These are phyloP conservation scores for Monotropa hypopitys DNA, from an alignment of 179 eudicot genomes.

Conservation along the genomic window DNA sequence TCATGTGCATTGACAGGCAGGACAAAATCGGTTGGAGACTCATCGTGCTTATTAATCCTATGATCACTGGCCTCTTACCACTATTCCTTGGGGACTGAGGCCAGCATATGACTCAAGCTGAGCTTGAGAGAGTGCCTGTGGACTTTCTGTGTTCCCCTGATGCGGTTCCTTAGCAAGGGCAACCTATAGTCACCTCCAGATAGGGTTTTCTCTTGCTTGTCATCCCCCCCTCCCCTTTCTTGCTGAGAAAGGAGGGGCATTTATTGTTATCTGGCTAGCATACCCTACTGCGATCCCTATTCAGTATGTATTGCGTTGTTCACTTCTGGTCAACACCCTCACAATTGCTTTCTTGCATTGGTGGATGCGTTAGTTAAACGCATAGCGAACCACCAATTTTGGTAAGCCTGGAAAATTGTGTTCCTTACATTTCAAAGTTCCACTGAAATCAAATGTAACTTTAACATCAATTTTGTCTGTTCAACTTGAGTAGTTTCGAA, in stretches of 20 bases:
- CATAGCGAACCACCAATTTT: background rate
- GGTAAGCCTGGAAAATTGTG: background rate
- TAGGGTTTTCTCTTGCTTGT: background rate
- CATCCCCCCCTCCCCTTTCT: background rate
- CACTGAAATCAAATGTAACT: background rate
- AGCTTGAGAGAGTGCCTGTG: background rate
- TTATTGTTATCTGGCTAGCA: background rate
- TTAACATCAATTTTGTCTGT: background rate
- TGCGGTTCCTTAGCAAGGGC: background rate
- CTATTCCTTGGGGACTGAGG: background rate
- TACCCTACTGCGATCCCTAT: background rate
- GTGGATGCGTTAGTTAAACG: background rate
- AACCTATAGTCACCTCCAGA: background rate
- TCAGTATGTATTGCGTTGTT: background rate
- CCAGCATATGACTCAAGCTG: background rate
- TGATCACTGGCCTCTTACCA: background rate
- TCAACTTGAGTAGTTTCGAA: too few relatives aligned
- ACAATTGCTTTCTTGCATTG: background rate
- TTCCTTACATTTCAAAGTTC: background rate
- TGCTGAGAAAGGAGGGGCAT: background rate
- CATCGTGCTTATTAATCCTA: background rate
- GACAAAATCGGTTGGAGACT: background rate
- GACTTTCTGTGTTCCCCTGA: background rate
- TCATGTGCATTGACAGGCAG: background rate
- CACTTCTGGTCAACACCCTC: background rate